Base-by-base conservation (phyloP, 768 basidiomycete species). In the Boletus vermiculosoides region DNA sequence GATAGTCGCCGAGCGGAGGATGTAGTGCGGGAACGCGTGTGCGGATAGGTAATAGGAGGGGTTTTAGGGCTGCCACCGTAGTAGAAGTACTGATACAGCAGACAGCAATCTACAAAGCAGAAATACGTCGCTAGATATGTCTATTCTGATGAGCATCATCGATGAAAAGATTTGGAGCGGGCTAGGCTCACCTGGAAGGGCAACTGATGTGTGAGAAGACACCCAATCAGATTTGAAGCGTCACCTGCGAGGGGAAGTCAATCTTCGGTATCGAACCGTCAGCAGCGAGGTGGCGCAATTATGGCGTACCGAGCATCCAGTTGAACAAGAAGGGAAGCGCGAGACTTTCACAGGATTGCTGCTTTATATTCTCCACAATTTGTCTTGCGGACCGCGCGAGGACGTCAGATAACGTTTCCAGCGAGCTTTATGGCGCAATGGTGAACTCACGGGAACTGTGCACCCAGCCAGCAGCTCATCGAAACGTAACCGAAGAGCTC, bases 41-140 rank as follows among this genome's bases (percentile, higher is more conserved):
- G 78, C 20, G 69, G 62, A 51, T 77, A 72, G 23, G 71, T 60
- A 15, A 68, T 55, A 9, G 72, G 67, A 1, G 76, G 72, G 50
- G 74, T 76, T 33, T 71, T 67, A 3, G 71, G 59, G 30, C 65
- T 67, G 18, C 72, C 68, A 41, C 77, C 73, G 65, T 94, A 96
- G 74, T 96, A 90, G 66, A 86, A 76, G 74, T 87, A 98, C 70
- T 99, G 96, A 9, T 66, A 69, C 45, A 95, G 76, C 25, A 98
- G 79, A 31, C 79, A 76, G 49, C 84, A 75, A 71, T 99, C 97
- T 50, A 98, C 82, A 53, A 81, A 74, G 66, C 90, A 88, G 68
- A 98, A 99, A 71, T 99, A 99, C 0, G 80, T 79, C 3, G 97
- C 96, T 45, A 99, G 90, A 70, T 85, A 92, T 41, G 85, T 96